These are phyloP conservation scores for Aspergillus sergii DNA, from an alignment of 2,329 filamentous ascomycete species.

Conservation along the genomic window DNA sequence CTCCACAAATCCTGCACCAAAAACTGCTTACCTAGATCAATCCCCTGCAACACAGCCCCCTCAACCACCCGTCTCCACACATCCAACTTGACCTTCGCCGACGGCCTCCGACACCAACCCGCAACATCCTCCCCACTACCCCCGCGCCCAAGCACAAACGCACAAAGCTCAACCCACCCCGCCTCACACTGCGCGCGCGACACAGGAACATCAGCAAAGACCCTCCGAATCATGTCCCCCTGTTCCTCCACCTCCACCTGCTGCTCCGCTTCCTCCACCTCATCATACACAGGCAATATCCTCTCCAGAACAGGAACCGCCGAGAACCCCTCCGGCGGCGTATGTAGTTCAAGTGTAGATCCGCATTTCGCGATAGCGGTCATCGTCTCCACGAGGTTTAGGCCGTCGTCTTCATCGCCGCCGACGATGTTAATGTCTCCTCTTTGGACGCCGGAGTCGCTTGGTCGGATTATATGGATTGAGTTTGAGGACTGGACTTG, in stretches of 20 bases:
- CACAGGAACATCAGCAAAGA: constrained; percentile 56
- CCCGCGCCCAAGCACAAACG: constrained; percentile 48
- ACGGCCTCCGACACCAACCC: constrained; percentile 48
- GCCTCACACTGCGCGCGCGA: constrained; percentile 54
- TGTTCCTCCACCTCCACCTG: constrained; percentile 18
- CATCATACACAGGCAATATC: constrained; percentile 35
- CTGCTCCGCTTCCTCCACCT: constrained; percentile 19
- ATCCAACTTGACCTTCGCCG: constrained; percentile 48
- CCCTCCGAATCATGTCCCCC: constrained; percentile 33
- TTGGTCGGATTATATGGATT: constrained; percentile 57
- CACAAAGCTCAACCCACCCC: constrained; percentile 55
- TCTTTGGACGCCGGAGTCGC: constrained; percentile 32
- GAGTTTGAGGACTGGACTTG: constrained; percentile 69
- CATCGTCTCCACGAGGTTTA: constrained; percentile 35
- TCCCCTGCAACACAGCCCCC: constrained; percentile 42
- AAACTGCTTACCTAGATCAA: constrained; percentile 45
- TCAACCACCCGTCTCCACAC: constrained; percentile 52
- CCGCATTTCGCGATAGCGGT: constrained; percentile 49
- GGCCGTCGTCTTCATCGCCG: constrained; percentile 17
- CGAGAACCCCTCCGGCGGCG: constrained; percentile 33
- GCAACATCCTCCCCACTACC: background rate
- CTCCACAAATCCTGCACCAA: constrained; percentile 45
- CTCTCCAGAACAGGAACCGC: constrained; percentile 33
- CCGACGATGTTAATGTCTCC: constrained; percentile 33
- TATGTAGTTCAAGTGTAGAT: constrained; percentile 50